A percentile compares a stretch with the other conserved stretches of the same genome.
Evolutionary conservation across 75 land plant genomes (phyloP).

Genomic region (Azolla pinnata): DNA sequence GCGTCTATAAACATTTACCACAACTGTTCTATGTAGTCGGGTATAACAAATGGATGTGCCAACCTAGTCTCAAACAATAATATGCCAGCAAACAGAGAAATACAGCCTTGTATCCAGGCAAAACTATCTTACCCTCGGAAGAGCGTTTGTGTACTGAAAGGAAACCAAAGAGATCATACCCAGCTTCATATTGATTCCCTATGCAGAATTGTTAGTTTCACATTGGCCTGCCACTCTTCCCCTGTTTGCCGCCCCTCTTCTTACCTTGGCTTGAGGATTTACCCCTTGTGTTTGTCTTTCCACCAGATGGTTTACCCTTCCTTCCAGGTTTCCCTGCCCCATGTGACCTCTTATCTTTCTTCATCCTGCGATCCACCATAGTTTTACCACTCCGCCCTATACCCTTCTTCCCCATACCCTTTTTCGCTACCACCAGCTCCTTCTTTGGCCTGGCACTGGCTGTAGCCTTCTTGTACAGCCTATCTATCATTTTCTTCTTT

Average conservation of each 20-base stretch:
- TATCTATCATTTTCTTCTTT: constrained; percentile 76
- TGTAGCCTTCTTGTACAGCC: constrained; percentile 69
- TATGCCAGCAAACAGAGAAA: too few relatives aligned
- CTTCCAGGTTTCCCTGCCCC: constrained; percentile 58
- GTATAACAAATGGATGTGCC: too few relatives aligned
- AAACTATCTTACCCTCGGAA: too few relatives aligned
- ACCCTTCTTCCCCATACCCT: constrained; percentile 54
- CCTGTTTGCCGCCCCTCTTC: constrained; percentile 24
- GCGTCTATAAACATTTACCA: too few relatives aligned
- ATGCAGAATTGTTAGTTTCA: too few relatives aligned
- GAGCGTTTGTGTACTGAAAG: too few relatives aligned
- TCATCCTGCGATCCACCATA: constrained; percentile 81
- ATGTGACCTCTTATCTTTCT: constrained; percentile 58
- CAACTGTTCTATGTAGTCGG: too few relatives aligned
- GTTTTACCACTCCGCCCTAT: constrained; percentile 57
- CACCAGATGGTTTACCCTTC: constrained; percentile 35
- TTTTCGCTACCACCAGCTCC: constrained; percentile 89
- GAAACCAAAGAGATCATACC: too few relatives aligned
- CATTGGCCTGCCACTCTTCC: too few relatives aligned
- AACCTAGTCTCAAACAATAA: too few relatives aligned
- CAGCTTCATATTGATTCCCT: too few relatives aligned
- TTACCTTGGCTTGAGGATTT: constrained; percentile 20
- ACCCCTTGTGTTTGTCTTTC: constrained; percentile 11
- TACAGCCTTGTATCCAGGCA: too few relatives aligned
- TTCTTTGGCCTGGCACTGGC: constrained; percentile 52